A percentile compares a stretch with the other conserved stretches of the same genome.
These are phyloP conservation scores for Torulaspora delbrueckii DNA, from an alignment of 805 yeast genomes.

Conservation along the genomic window DNA sequence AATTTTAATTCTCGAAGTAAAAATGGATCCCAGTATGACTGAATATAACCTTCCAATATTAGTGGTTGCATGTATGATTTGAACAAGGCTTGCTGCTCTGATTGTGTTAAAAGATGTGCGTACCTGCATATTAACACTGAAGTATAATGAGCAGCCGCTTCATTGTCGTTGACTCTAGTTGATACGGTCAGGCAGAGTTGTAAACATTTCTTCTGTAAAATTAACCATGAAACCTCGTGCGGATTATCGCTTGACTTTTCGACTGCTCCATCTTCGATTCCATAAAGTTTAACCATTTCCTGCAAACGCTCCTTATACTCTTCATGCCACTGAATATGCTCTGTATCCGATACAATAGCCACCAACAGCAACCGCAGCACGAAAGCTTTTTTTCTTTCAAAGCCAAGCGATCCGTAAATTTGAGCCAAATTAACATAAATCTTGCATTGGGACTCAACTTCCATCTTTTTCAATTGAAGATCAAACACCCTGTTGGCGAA, in stretches of 20 bases:
- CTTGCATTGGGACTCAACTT: constrained; percentile 50
- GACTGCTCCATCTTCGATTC: constrained; percentile 40
- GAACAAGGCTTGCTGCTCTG: constrained; percentile 50
- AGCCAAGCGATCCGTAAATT: constrained; percentile 56
- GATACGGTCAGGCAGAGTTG: constrained; percentile 50
- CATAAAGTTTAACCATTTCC: constrained; percentile 49
- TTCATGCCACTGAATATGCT: constrained; percentile 20
- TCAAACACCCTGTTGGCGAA: constrained; percentile 46
- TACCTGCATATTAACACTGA: constrained; percentile 53
- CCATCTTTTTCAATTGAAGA: constrained; percentile 43
- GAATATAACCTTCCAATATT: constrained; percentile 21
- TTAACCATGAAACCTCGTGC: constrained; percentile 45
- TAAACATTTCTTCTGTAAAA: constrained; percentile 52
- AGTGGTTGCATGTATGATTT: constrained; percentile 29
- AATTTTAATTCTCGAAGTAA: constrained; percentile 50
- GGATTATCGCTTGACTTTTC: constrained; percentile 32
- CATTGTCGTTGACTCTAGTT: constrained; percentile 45
- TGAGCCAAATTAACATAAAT: constrained; percentile 63
- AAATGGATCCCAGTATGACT: constrained; percentile 69
- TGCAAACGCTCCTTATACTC: constrained; percentile 44
- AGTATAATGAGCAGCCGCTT: constrained; percentile 44
- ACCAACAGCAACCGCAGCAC: constrained; percentile 61
- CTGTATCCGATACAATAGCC: constrained; percentile 42
- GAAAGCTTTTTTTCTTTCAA: constrained; percentile 64
- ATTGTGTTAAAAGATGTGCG: constrained; percentile 47